Evolutionary conservation across 2,329 filamentous ascomycete genomes (phyloP), one percentile per base, ranked within the genome.

Genomic region (Epichloe scottii): DNA sequence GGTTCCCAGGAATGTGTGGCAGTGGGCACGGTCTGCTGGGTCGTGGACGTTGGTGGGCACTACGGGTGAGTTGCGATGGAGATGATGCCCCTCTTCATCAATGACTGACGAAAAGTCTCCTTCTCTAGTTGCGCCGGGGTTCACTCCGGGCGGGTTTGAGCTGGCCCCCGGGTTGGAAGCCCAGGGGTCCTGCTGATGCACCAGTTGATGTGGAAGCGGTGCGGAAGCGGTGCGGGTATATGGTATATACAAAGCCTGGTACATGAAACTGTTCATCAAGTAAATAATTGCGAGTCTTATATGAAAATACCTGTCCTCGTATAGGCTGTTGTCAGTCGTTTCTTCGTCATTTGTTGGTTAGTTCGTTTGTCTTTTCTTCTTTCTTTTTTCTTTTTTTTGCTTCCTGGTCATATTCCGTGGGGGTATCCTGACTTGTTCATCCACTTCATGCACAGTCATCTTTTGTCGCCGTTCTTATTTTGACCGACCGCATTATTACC

Each of bases 1-100:
- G 1, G 63, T 76, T n/a, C 57, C 62, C 1, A 64, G 61, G 50
- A 51, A 60, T 8, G 64, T 66, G 51, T 76, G 73, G 73, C 73
- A 76, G 62, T 62, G 66, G 34, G 73, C 72, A 1, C 59, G 58
- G 11, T 51, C 50, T 41, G 3, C 1, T 2, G 45, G 73, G 1
- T 54, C 63, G 1, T 77, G 73, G 73, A 75, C 73, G 4, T 60
- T 77, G 19, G 72, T 76, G 2, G 73, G 69, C 17, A 56, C 53
- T 8, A 57, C 56, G 8, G 56, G 56, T 57, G 50, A 41, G 54
- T 51, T 46, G 15, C 23, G 3, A 3, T 34, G 19, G 12, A 11
- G 7, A 37, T 37, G 15, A 15, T 37, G 19, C 5, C 8, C 26
- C 15, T 17, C 12, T 38, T 44, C 7, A 30, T 30, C 26, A 30